Evolutionary conservation across 495 filamentous ascomycete species (phyloP).

Genomic region (Lepidopterella palustris): DNA sequence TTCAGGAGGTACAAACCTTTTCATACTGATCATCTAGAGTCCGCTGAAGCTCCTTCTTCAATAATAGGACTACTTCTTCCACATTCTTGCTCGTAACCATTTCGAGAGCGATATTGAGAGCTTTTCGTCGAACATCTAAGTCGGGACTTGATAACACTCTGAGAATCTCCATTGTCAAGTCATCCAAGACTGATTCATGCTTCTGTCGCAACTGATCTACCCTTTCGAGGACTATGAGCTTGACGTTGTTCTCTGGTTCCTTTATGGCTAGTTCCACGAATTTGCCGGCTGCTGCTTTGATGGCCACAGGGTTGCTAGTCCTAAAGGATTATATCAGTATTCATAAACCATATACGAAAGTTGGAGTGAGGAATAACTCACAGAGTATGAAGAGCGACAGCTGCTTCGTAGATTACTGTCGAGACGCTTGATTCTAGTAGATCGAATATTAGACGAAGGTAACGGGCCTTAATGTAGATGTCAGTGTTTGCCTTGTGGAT

Average conservation of each 20-base stretch:
- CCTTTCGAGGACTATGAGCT: constrained; percentile 92
- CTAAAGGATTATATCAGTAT: background rate
- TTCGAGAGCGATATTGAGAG: constrained; percentile 82
- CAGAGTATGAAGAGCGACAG: constrained; percentile 73
- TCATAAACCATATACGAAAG: background rate
- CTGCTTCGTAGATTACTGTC: constrained; percentile 96
- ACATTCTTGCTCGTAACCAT: constrained; percentile 99
- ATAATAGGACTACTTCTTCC: constrained; percentile 88
- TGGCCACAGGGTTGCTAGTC: constrained; percentile 84
- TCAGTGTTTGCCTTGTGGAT: constrained; percentile 11
- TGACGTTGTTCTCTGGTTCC: constrained; percentile 98
- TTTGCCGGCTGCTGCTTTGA: constrained; percentile 92
- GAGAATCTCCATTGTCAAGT: constrained; percentile 95
- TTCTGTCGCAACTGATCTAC: constrained; percentile 86
- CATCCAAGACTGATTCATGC: constrained; percentile 90
- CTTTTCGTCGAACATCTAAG: constrained; percentile 91
- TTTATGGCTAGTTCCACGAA: constrained; percentile 96
- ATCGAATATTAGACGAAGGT: constrained; percentile 92
- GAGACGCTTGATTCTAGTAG: constrained; percentile 87
- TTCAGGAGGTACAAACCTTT: constrained; percentile 50
- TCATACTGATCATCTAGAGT: constrained; percentile 98
- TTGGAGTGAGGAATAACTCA: background rate
- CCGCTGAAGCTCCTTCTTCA: constrained; percentile 97
- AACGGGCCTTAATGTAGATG: constrained; percentile 55
- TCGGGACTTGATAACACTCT: constrained; percentile 95